phyloP scores from a whole-genome alignment of 2,329 filamentous ascomycete species.

The Trichoderma arundinaceum region DNA sequence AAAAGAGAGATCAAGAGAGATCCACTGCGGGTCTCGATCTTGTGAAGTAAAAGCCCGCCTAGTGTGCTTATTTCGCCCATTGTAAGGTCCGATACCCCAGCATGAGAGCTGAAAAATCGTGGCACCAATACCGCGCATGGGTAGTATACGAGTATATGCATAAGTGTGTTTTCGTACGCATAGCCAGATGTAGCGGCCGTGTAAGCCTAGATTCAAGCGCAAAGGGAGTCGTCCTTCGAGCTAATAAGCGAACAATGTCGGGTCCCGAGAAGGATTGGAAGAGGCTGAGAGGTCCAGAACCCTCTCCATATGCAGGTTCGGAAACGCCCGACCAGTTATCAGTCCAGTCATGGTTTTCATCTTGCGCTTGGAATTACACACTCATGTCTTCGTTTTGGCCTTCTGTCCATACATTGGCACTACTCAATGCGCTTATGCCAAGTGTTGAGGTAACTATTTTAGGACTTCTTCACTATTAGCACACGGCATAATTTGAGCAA shows the following conservation, averaged over 20 bases:
- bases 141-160: constrained; percentile 6
- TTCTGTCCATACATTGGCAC: neutral
- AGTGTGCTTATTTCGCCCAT: constrained; percentile 15
- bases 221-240: neutral
- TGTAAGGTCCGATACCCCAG: constrained; percentile 10
- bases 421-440: neutral
- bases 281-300: constrained; percentile 22
- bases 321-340: neutral
- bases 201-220: neutral
- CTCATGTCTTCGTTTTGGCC: neutral
- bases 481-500: neutral
- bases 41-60: constrained; percentile 10
- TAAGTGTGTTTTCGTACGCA: constrained; percentile 1
- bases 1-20: constrained; percentile 1
- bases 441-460: neutral
- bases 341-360: neutral
- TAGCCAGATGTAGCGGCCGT: neutral
- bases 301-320: constrained; percentile 2
- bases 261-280: constrained; percentile 14
- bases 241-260: neutral
- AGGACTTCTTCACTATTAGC: neutral
- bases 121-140: constrained; percentile 6
- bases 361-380: neutral
- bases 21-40: constrained; percentile 15
- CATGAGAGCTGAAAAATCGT: constrained; percentile 18